Base-by-base conservation (phyloP, 192 early-diverging fungal genomes). In the Backusella parvicylindrica region DNA sequence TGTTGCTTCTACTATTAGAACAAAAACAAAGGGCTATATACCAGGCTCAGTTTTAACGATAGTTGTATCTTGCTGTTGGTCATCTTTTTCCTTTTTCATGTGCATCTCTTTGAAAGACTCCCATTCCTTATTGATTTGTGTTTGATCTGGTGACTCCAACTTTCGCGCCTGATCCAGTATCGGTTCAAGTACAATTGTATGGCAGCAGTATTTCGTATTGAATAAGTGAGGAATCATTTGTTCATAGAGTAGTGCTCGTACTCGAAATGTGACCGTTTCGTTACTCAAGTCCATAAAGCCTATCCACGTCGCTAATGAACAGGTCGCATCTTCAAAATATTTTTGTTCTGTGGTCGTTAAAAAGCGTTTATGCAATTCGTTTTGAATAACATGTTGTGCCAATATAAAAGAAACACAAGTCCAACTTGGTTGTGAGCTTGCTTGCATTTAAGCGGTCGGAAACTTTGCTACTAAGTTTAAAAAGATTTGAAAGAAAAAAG, bases 171-270 rank as follows among this genome's bases (percentile, higher is more conserved):
- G 63, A 15, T 41, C 40, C 12, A 64, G 31, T 11, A 75, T 21
- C 0, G 33, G 28, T 7, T 68, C 30, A 2, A 66, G 40, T 26
- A 50, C 73, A 31, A 75, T 9, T 32, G 37, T 43, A 28, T 63
- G 75, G 64, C 81, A 86, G 60, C 86, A 87, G 37, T 64, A 73
- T 64, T 70, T 64, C 4, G 66, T 73, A 9, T 83, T 85, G 75
- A 83, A 94, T 2, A 93, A 38, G 9, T 80, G 82, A 6, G 92
- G 85, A 13, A 92, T 82, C 41, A 90, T 83, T 76, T 93, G 94
- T 71, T 95, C 94, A 83, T 90, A 93, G 16, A 95, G 85, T 80
- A 92, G 89, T 11, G 88, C 66, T 43, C 94, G 88, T 16, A 89
- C 87, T 41, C 92, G 89, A 74, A 90, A 92, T 35, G 86, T 84